A percentile compares a stretch with the other conserved stretches of the same genome.
Conservation (phyloP, 1,284 basidiomycete genomes). For the Trametes pubescens region DNA sequence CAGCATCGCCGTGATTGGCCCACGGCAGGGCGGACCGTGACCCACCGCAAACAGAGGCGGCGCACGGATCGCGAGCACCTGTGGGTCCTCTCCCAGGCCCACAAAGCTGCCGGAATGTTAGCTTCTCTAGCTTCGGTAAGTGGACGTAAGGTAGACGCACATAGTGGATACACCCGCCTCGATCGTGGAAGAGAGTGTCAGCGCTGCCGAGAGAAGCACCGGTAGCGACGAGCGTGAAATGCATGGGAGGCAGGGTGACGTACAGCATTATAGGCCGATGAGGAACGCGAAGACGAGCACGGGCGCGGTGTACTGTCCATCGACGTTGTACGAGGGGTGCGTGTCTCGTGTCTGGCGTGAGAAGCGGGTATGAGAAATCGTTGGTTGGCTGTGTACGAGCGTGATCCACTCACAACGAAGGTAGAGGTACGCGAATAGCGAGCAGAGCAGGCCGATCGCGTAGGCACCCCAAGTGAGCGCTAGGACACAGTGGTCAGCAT, state of each 20-base stretch:
- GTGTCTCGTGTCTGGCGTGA: slow-evolving; percentile 62
- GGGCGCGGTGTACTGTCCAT: slow-evolving; percentile 81
- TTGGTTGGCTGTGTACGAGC: background rate
- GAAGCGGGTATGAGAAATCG: slow-evolving; percentile 4
- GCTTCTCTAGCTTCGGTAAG: slow-evolving; percentile 1
- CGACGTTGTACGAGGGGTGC: slow-evolving; percentile 73
- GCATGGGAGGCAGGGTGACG: slow-evolving; percentile 38
- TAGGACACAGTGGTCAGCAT: slow-evolving; percentile 34
- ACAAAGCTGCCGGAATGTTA: slow-evolving; percentile 65
- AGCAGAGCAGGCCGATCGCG: slow-evolving; percentile 78
- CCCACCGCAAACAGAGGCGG: slow-evolving; percentile 75
- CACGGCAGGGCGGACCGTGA: slow-evolving; percentile 11
- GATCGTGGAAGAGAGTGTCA: slow-evolving; percentile 74
- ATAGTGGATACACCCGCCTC: slow-evolving; percentile 88
- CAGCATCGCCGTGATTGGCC: background rate
- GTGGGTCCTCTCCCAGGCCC: slow-evolving; percentile 83
- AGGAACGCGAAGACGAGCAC: slow-evolving; percentile 83
- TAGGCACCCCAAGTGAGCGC: slow-evolving; percentile 82
- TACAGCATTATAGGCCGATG: slow-evolving; percentile 79
- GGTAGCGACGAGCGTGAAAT: background rate
- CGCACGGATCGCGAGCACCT: slow-evolving; percentile 76
- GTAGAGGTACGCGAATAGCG: slow-evolving; percentile 86
- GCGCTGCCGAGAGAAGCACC: slow-evolving; percentile 48
- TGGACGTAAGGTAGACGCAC: slow-evolving; percentile 47
- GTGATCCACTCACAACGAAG: slow-evolving; percentile 65